Conservation (phyloP, 352 stramenopile species). For the Globisporangium camurandrum region DNA sequence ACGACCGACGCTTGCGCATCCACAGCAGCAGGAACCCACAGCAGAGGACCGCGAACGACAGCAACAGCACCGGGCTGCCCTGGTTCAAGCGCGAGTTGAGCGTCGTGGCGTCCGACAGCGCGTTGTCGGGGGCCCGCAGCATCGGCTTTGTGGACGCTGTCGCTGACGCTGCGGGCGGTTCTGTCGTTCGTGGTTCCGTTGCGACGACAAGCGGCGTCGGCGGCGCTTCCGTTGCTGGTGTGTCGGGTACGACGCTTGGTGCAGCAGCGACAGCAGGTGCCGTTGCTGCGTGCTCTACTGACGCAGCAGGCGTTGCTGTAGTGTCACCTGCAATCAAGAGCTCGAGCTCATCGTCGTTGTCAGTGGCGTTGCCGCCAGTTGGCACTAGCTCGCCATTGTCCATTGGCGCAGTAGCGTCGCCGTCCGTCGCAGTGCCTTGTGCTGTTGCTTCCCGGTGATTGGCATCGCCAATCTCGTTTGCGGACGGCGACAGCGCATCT, state of each 20-base stretch:
- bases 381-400: not conserved
- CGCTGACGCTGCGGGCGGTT: not conserved
- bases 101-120: conserved; percentile 14
- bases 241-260: too few species aligned
- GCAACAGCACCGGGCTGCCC: conserved; percentile 35
- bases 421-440: not conserved
- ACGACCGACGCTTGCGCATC: conserved; percentile 35
- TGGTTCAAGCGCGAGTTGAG: conserved; percentile 24
- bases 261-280: not conserved
- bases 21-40: conserved; percentile 51
- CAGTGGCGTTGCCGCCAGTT: not conserved
- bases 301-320: not conserved
- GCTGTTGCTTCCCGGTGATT: not conserved
- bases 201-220: not conserved
- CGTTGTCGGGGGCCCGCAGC: conserved; percentile 21
- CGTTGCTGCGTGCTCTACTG: not conserved
- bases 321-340: conserved; percentile 4
- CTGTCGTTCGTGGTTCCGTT: not conserved
- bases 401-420: not conserved
- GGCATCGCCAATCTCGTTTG: not conserved
- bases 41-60: conserved; percentile 35
- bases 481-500: not conserved
- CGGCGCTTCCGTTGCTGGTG: not conserved
- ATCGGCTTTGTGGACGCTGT: conserved; percentile 24
- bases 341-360: conserved; percentile 10